These are phyloP conservation scores for Alternaria hordeiaustralica DNA, from an alignment of 2,329 filamentous ascomycete species.

Conservation along the genomic window DNA sequence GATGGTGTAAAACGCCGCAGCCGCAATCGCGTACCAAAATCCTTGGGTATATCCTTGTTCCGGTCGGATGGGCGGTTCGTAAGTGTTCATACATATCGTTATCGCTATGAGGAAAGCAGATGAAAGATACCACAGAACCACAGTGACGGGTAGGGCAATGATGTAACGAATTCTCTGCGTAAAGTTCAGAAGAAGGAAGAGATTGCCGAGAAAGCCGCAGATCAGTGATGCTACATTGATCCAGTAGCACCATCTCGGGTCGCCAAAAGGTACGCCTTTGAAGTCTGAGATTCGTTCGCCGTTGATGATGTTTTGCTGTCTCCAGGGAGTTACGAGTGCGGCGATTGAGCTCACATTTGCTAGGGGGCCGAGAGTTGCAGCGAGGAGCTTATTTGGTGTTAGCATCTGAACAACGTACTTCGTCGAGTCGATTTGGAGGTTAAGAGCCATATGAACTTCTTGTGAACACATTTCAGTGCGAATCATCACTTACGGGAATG, in stretches of 20 bases:
- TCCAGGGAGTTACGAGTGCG: constrained; percentile 82
- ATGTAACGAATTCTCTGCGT: constrained; percentile 79
- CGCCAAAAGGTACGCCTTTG: constrained; percentile 63
- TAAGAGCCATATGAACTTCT: neutral
- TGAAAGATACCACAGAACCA: constrained; percentile 75
- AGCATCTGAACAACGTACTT: neutral
- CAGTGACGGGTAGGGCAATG: constrained; percentile 82
- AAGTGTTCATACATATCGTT: constrained; percentile 69
- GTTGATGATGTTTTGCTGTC: constrained; percentile 62
- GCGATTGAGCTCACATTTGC: constrained; percentile 89
- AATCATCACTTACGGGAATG: constrained; percentile 28
- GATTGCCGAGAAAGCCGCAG: constrained; percentile 78
- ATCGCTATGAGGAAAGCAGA: constrained; percentile 69
- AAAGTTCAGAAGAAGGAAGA: constrained; percentile 87
- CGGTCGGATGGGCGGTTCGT: constrained; percentile 58
- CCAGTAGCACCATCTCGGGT: constrained; percentile 76
- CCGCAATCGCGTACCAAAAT: constrained; percentile 85
- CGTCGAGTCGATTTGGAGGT: neutral
- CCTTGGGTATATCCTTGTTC: constrained; percentile 74
- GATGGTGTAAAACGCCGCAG: constrained; percentile 79
- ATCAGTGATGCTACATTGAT: constrained; percentile 80
- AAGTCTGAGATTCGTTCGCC: constrained; percentile 58
- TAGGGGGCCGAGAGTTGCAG: constrained; percentile 82
- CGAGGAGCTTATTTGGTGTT: constrained; percentile 62
- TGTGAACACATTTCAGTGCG: neutral